These are phyloP conservation scores for Butyriboletus loyo DNA, from an alignment of 768 basidiomycete genomes.

Conservation along the genomic window DNA sequence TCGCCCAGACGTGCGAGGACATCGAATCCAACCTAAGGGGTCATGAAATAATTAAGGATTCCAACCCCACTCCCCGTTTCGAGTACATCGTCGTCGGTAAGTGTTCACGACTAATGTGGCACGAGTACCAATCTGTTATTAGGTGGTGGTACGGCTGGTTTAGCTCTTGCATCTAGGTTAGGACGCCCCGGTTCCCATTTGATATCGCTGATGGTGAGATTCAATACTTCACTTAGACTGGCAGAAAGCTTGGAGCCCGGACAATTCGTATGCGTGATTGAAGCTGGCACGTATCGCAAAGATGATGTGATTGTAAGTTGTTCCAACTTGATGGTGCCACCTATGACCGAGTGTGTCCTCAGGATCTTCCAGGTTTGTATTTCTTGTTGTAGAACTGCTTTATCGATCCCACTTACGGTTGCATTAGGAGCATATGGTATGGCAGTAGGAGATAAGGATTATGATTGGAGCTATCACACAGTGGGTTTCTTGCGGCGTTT, in stretches of 20 bases:
- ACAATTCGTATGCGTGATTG: slow-evolving; percentile 19
- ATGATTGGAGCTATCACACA: slow-evolving; percentile 17
- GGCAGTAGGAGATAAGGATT: slow-evolving; percentile 3
- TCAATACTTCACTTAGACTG: slow-evolving; percentile 2
- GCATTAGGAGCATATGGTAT: slow-evolving; percentile 4
- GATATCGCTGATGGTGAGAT: neutral
- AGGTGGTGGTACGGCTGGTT: slow-evolving; percentile 19
- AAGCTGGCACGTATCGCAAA: slow-evolving; percentile 12
- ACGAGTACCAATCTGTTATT: neutral
- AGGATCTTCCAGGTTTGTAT: slow-evolving; percentile 20
- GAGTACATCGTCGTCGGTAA: slow-evolving; percentile 15
- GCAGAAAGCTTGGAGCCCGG: slow-evolving; percentile 9
- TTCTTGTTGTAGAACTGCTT: neutral
- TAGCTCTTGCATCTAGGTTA: slow-evolving; percentile 16
- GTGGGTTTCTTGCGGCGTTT: neutral
- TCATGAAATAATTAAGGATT: neutral
- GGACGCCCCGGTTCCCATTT: neutral
- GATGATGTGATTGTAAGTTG: slow-evolving; percentile 12
- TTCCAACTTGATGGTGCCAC: neutral
- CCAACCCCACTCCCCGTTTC: neutral
- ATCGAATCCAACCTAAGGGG: neutral
- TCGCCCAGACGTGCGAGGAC: neutral
- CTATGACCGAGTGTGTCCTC: neutral
- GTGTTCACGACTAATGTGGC: neutral
- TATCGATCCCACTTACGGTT: neutral